phyloP scores from a whole-genome alignment of 352 stramenopile species.

The Globisporangium cylindrosporum region DNA sequence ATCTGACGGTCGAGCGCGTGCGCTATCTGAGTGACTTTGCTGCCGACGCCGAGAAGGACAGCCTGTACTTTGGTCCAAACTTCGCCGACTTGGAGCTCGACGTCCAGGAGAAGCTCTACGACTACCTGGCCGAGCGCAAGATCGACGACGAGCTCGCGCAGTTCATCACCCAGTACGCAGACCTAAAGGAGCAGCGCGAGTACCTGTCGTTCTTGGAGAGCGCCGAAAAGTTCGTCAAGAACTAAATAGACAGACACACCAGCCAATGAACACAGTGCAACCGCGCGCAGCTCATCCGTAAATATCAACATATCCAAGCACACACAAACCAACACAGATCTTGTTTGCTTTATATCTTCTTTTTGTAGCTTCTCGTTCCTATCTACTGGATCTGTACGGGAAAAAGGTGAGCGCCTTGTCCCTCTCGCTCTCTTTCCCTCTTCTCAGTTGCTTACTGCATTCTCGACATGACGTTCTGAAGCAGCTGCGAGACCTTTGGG shows the following conservation, averaged over 20 bases:
- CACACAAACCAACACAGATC: conserved; percentile 12
- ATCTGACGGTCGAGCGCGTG: conserved; percentile 77
- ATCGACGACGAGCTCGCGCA: conserved; percentile 83
- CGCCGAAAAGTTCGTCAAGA: conserved; percentile 64
- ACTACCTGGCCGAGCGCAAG: conserved; percentile 71
- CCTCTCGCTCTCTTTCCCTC: neutral
- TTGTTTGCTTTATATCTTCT: conserved; percentile 3
- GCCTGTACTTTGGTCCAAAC: conserved; percentile 72
- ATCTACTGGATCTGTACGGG: neutral
- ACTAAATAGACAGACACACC: conserved; percentile 33
- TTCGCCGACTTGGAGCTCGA: conserved; percentile 86
- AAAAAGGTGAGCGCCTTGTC: neutral
- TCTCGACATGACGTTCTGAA: conserved; percentile 67
- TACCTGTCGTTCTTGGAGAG: conserved; percentile 79
- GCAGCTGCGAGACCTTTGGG: conserved; percentile 77
- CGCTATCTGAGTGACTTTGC: conserved; percentile 58
- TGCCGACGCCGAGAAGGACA: conserved; percentile 57
- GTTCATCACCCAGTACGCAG: conserved; percentile 82
- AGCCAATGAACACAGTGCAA: too few species aligned
- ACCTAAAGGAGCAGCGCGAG: conserved; percentile 86
- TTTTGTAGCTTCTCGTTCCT: conserved; percentile 4
- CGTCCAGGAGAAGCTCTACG: conserved; percentile 79
- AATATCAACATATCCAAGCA: conserved; percentile 6
- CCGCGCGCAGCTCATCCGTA: neutral
- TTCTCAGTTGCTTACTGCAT: conserved; percentile 37